phyloP scores from a whole-genome alignment of 495 filamentous ascomycete genomes.

The Staphylotrichum tortipilum region DNA sequence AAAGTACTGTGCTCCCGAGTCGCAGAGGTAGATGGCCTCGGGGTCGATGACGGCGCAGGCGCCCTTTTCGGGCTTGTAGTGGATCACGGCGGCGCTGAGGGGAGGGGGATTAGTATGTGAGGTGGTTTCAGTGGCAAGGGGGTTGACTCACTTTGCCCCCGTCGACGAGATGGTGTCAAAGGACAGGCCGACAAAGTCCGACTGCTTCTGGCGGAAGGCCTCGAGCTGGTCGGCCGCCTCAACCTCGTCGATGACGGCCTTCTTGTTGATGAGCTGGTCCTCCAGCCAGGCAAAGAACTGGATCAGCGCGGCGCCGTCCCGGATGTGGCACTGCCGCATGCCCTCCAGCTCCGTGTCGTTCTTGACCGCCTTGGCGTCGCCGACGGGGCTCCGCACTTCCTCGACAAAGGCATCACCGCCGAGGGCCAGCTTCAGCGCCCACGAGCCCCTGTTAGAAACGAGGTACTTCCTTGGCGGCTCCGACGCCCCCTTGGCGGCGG shows the following conservation, averaged over 20 bases:
- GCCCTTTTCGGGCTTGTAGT: constrained; percentile 87
- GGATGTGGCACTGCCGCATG: constrained; percentile 88
- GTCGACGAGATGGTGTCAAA: constrained; percentile 96
- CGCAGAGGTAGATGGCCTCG: constrained; percentile 83
- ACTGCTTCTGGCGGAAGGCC: constrained; percentile 66
- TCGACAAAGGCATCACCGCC: constrained; percentile 86
- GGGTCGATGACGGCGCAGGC: constrained; percentile 81
- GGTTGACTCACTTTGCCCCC: constrained; percentile 58
- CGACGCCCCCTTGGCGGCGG: constrained; percentile 24
- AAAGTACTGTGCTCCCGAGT: constrained; percentile 89
- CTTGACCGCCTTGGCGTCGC: constrained; percentile 96
- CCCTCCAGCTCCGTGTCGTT: constrained; percentile 86
- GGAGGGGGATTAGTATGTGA: constrained; percentile 10
- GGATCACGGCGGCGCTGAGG: constrained; percentile 83
- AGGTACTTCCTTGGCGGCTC: constrained; percentile 60
- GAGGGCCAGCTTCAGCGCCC: constrained; percentile 80
- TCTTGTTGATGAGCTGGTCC: constrained; percentile 68
- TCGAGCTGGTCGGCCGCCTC: constrained; percentile 87
- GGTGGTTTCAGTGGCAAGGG: neutral
- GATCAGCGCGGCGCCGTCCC: constrained; percentile 85
- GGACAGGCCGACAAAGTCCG: constrained; percentile 81
- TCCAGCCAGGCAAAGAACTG: constrained; percentile 98
- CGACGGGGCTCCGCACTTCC: constrained; percentile 77
- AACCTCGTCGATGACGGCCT: constrained; percentile 74
- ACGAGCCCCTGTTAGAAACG: constrained; percentile 83